Conservation (phyloP, 2,329 filamentous ascomycete genomes). For the Sclerotiophoma versabilis region DNA sequence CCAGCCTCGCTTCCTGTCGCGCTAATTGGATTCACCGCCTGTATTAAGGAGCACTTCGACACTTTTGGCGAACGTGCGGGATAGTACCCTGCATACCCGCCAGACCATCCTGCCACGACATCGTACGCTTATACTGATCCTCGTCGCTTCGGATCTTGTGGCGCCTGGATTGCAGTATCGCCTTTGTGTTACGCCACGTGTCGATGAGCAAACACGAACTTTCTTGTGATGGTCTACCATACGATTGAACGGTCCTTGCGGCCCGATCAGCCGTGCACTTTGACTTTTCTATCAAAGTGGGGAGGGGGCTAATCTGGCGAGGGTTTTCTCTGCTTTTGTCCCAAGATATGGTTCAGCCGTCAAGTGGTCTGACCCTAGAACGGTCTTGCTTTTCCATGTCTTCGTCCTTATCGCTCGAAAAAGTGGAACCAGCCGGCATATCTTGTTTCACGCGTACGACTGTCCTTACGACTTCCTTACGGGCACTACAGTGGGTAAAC, state of each 20-base stretch:
- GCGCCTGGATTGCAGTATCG: slow-evolving; percentile 15
- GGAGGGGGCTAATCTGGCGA: neutral
- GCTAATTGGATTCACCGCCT: slow-evolving; percentile 12
- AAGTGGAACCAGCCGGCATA: neutral
- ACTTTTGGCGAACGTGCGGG: slow-evolving; percentile 11
- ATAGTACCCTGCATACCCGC: slow-evolving; percentile 14
- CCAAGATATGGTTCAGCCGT: neutral
- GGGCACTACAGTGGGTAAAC: neutral
- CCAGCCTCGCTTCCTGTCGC: neutral
- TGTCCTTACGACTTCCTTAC: too few species aligned
- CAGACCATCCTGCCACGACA: slow-evolving; percentile 9
- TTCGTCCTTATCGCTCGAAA: neutral
- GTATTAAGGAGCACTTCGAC: neutral
- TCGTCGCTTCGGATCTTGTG: slow-evolving; percentile 12
- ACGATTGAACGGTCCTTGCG: neutral
- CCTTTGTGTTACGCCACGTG: slow-evolving; percentile 6
- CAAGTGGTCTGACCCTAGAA: neutral
- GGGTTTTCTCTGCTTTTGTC: neutral
- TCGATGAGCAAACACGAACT: neutral
- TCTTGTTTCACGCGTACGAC: neutral
- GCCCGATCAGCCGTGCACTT: neutral
- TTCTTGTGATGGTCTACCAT: neutral
- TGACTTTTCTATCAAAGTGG: neutral
- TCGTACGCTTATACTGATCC: neutral
- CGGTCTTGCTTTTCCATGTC: neutral